Base-by-base conservation (phyloP, 2,329 filamentous ascomycete species). In the Neofusicoccum umdonicola region DNA sequence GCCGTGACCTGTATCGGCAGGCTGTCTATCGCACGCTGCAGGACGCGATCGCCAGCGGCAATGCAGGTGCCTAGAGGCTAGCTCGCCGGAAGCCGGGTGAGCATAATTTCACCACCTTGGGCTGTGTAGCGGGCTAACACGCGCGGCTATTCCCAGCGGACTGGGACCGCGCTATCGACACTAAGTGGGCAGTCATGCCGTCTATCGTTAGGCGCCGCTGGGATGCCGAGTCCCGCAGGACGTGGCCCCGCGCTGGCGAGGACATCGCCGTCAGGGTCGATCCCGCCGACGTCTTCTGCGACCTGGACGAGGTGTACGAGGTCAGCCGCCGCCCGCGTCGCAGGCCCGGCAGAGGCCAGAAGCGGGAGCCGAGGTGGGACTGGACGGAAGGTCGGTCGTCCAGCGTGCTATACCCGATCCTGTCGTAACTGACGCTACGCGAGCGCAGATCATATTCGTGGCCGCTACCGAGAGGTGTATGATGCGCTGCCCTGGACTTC, bases 231-330 rank as follows among this genome's bases (percentile, higher is more conserved):
- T 60, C 44, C 12, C 17, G 42, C 56, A 45, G 41, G 15, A 19
- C 13, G 27, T 63, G 48, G 48, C 61, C 61, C 7, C 48, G 22
- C 5, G 3, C 12, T 0, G 48, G 50, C 13, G 61, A 63, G 7
- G 37, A 51, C 34, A 45, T 34, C 19, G 8, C 22, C 6, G 11
- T 35, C 12, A 19, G n/a, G 17, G 8, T 39, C 12, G 13, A 22
- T 8, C 27, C 61, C 5, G 27, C 45, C 22, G 48, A 63, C n/a
- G 48, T 63, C 8, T 63, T 54, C 17, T 63, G 48, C 41, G 48
- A 47, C 17, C 15, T 39, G 13, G 61, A 63, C 11, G 61, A 63
- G 41, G 27, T 47, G 11, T 45, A 63, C 17, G 54, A 63, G n/a
- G 50, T 9, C 41, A 13, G 61, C 15, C 48, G 50, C 5, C 27